Base-by-base conservation (phyloP, 1,139 yeast species). In the Geotrichum restrictum region DNA sequence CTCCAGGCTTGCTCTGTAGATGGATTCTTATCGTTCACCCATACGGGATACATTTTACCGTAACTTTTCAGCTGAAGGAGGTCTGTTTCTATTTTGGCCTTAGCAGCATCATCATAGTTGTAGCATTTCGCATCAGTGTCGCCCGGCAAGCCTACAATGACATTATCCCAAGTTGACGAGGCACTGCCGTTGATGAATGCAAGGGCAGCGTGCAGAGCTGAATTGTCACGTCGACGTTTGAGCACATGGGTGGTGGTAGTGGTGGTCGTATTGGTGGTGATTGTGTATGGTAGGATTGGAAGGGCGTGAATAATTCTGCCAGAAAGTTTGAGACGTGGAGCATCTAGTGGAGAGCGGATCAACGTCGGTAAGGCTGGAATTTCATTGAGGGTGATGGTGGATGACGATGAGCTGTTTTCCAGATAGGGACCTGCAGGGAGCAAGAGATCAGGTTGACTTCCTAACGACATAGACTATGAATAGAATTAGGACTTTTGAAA, bases 91-190 rank as follows among this genome's bases (percentile, higher is more conserved):
- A 56, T 47, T 18, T 43, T 56, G 33, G 61, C 49, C 13, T 45
- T 39, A 6, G 32, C 49, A 36, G 56, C 53, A 29, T 62, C 59
- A 13, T 56, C 59, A 8, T 22, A 27, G 10, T 51, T 50, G 38
- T 49, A 36, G 16, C 29, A 24, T 8, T 24, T 5, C 29, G 29
- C 8, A 24, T 8, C 74, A 22, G 46, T 51, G 68, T 89, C 98
- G 31, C 98, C 98, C 0, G 97, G 86, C 99, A 98, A 93, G 1
- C 89, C 97, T 51, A 94, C 83, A 55, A 88, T 72, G 59, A 88
- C 87, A 45, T 89, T 83, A 59, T 88, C 94, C 94, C 97, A 93
- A 48, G 81, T 8, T 24, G 29, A 24, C 29, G n/a, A n/a, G n/a
- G n/a, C n/a, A n/a, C 8, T 24, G 29, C 29, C 78, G 8, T 76